Percentiles rank a stretch among this genome's conserved stretches.
phyloP scores from a whole-genome alignment of 306 rosid species.

The Quillaja saponaria region DNA sequence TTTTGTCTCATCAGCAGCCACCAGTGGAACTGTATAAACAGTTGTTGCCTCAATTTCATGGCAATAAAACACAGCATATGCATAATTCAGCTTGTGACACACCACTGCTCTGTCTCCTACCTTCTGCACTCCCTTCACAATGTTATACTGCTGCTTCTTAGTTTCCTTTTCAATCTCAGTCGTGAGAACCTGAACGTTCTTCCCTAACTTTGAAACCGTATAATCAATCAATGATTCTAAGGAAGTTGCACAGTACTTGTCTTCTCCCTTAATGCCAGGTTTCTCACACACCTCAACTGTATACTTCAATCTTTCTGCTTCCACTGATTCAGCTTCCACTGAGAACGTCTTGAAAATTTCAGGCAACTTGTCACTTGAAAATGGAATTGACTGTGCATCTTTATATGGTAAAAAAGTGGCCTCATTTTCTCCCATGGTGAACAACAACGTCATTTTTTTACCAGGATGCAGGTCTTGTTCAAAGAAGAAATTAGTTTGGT shows the following conservation, averaged over 20 bases:
- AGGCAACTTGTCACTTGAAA: constrained; percentile 16
- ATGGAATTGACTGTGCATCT: constrained; percentile 18
- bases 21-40: constrained; percentile 37
- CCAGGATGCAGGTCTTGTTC: constrained; percentile 17
- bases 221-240: constrained; percentile 34
- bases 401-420: constrained; percentile 9
- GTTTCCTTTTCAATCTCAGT: constrained; percentile 20
- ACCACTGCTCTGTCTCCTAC: constrained; percentile 31
- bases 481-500: background rate
- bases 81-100: constrained; percentile 41
- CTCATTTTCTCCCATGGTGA: background rate
- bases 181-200: constrained; percentile 7
- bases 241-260: constrained; percentile 39
- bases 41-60: constrained; percentile 27
- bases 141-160: background rate
- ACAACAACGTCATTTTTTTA: background rate
- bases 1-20: constrained; percentile 26
- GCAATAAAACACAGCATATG: constrained; percentile 43
- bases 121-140: constrained; percentile 19
- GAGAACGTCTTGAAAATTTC: constrained; percentile 25
- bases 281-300: constrained; percentile 34
- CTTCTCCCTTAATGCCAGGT: constrained; percentile 22
- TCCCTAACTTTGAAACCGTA: constrained; percentile 34
- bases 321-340: constrained; percentile 11
- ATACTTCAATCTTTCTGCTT: constrained; percentile 8